Percentiles rank a stretch among this genome's conserved stretches.
These are phyloP conservation scores for Polychaeton citri DNA, from an alignment of 2,329 filamentous ascomycete species.

Conservation along the genomic window DNA sequence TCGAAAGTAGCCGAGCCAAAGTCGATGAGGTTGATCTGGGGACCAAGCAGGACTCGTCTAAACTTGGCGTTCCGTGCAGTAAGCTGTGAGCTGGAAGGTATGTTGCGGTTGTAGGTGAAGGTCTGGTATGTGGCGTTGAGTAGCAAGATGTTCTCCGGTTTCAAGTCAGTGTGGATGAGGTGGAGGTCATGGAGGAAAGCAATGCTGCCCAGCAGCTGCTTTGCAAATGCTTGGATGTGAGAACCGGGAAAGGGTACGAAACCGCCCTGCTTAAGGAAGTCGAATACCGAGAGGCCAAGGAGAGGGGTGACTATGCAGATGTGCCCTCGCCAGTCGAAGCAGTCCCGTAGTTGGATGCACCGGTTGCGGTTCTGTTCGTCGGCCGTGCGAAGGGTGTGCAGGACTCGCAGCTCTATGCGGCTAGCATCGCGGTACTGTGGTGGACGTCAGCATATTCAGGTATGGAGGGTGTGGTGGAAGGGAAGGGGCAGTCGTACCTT, in stretches of 20 bases:
- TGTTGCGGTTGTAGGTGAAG: constrained; percentile 55
- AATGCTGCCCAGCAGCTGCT: constrained; percentile 94
- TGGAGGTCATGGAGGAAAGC: constrained; percentile 96
- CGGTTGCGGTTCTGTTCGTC: constrained; percentile 86
- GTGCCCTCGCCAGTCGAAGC: constrained; percentile 93
- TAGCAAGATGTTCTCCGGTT: constrained; percentile 55
- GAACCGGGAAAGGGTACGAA: constrained; percentile 98
- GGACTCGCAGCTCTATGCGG: constrained; percentile 81
- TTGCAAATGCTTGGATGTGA: constrained; percentile 93
- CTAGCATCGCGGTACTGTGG: constrained; percentile 74
- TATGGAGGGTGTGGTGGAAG: neutral
- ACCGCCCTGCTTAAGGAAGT: constrained; percentile 87
- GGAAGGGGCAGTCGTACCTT: constrained; percentile 36
- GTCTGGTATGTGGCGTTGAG: constrained; percentile 53
- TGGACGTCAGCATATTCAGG: constrained; percentile 1
- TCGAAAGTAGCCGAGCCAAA: constrained; percentile 57
- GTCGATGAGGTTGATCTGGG: constrained; percentile 54
- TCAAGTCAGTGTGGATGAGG: constrained; percentile 78
- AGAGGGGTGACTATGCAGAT: constrained; percentile 75
- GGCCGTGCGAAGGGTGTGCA: constrained; percentile 84
- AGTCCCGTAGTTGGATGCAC: constrained; percentile 92
- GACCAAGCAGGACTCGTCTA: constrained; percentile 49
- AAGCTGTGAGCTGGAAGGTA: constrained; percentile 49
- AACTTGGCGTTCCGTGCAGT: constrained; percentile 46
- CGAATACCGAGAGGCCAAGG: constrained; percentile 91